Percentiles rank a stretch among this genome's conserved stretches.
Evolutionary conservation across 306 rosid species (phyloP).

Genomic region (Mimosa bimucronata): DNA sequence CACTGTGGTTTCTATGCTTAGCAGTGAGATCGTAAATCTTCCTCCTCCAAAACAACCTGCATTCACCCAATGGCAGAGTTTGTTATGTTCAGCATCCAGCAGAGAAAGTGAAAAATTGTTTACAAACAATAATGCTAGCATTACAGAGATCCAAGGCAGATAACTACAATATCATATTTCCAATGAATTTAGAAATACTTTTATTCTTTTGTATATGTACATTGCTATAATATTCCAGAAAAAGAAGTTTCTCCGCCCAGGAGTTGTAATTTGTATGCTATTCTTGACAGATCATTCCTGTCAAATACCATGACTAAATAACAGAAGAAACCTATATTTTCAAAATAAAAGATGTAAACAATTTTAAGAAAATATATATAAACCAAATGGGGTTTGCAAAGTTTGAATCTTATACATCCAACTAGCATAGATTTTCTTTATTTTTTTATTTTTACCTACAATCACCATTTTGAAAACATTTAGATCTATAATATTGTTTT

Average conservation of each 20-base stretch:
- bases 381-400: too few species aligned
- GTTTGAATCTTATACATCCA: too few species aligned
- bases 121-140: conserved; percentile 16
- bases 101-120: background rate
- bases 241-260: background rate
- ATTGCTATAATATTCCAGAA: background rate
- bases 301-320: background rate
- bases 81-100: background rate
- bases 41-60: conserved; percentile 40
- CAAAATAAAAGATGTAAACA: too few species aligned
- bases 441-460: too few species aligned
- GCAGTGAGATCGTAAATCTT: conserved; percentile 35
- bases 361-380: too few species aligned
- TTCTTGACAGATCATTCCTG: background rate
- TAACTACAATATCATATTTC: background rate
- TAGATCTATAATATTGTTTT: too few species aligned
- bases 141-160: background rate
- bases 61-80: conserved; percentile 19
- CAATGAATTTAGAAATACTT: background rate
- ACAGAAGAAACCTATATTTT: too few species aligned
- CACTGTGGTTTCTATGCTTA: conserved; percentile 37
- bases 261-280: background rate
- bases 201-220: background rate
- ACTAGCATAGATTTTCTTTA: too few species aligned
- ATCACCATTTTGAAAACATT: too few species aligned